Evolutionary conservation across 2,329 filamentous ascomycete genomes (phyloP).

Genomic region (Xylariaceae sp.): DNA sequence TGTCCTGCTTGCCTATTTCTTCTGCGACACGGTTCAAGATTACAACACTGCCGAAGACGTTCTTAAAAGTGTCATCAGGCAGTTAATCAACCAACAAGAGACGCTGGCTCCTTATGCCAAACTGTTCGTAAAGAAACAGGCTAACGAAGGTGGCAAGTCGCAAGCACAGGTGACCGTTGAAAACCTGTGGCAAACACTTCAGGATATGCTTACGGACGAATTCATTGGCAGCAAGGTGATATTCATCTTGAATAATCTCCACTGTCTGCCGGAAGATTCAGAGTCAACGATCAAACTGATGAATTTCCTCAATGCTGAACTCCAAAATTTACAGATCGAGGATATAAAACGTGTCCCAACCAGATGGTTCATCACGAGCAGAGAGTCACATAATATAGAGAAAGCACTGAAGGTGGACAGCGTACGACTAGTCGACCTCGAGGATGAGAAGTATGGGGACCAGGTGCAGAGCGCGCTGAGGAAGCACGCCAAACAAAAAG

Average conservation of each 20-base stretch:
- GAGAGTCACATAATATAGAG: conserved; percentile 43
- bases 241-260: conserved; percentile 51
- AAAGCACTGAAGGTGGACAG: conserved; percentile 40
- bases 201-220: conserved; percentile 50
- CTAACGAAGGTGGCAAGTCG: conserved; percentile 38
- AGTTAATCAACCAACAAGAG: conserved; percentile 47
- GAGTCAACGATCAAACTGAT: conserved; percentile 47
- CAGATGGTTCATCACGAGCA: conserved; percentile 51
- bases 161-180: conserved; percentile 46
- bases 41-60: conserved; percentile 50
- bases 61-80: conserved; percentile 49
- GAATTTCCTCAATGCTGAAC: conserved; percentile 42
- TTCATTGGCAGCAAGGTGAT: conserved; percentile 47
- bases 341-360: conserved; percentile 38
- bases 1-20: conserved; percentile 49
- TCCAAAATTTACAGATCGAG: conserved; percentile 34
- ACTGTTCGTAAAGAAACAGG: conserved; percentile 44
- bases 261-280: conserved; percentile 46
- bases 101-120: conserved; percentile 47
- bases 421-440: conserved; percentile 46
- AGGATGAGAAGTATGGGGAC: conserved; percentile 47
- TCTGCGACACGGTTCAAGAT: conserved; percentile 49
- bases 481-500: conserved; percentile 47
- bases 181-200: conserved; percentile 50
- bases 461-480: conserved; percentile 47